Base-by-base conservation (phyloP, 331 rosid species). In the Rosa hybrid region DNA sequence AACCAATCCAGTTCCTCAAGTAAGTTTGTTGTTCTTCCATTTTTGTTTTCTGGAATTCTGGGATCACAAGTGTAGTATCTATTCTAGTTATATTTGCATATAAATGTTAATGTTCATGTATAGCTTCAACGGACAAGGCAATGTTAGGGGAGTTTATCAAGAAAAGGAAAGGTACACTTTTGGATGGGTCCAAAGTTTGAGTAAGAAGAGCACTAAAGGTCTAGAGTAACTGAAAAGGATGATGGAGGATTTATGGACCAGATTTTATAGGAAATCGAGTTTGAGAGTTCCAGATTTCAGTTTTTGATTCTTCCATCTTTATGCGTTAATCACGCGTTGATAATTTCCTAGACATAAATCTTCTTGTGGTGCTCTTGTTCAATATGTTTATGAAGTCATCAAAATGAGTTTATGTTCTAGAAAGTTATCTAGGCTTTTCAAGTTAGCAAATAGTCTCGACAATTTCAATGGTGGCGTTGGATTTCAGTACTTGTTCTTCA, bases 171-270 rank as follows among this genome's bases (percentile, higher is more conserved):
- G 39, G 39, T 34, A 34, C 39, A 34, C 39, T 34, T 34, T 34
- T 34, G 39, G 39, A 34, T 3, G 39, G 4, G 39, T 34, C 39
- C 4, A 34, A 34, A 34, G 39, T 3, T 34, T 34, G 68, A 62
- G 30, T 59, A 3, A 14, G 34, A 59, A 21, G 34, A 20, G 65
- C 30, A 18, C 30, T 54, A 54, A 11, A 54, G 62, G 7, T 50
- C 54, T 14, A n/a, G 18, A 57, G 30, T 20, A n/a, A 57, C 27
- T n/a, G 68, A 4, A 62, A 23, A 59, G 56, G 51, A 68, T 57
- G 48, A 91, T 86, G 92, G 86, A 83, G 79, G 75, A 79, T 27
- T 62, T 85, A 4, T 84, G 90, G 93, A 76, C 57, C 78, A 20
- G 59, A 82, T 73, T 87, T 71, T 91, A 94, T 77, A 86, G 81